Percentiles rank a stretch among this genome's conserved stretches.
phyloP scores from a whole-genome alignment of 768 basidiomycete genomes.

The Podaxis mareebaensis region DNA sequence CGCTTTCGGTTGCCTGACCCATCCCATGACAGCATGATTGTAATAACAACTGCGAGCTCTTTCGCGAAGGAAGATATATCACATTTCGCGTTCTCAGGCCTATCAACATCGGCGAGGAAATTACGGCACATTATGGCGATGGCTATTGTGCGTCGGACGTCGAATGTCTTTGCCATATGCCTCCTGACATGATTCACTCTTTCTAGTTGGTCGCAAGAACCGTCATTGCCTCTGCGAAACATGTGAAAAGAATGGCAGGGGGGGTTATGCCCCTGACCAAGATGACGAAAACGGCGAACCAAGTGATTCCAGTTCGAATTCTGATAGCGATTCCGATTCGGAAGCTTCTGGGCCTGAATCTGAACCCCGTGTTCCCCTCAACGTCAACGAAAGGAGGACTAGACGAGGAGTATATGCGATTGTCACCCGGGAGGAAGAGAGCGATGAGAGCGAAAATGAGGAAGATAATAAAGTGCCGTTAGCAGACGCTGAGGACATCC shows the following conservation, averaged over 20 bases:
- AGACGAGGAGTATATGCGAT: slow-evolving; percentile 82
- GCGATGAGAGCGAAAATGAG: slow-evolving; percentile 63
- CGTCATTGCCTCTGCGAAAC: slow-evolving; percentile 78
- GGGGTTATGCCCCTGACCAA: slow-evolving; percentile 69
- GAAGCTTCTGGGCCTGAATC: slow-evolving; percentile 45
- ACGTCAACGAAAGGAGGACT: slow-evolving; percentile 79
- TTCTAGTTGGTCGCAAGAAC: slow-evolving; percentile 42
- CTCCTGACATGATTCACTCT: slow-evolving; percentile 18
- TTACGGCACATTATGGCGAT: slow-evolving; percentile 89
- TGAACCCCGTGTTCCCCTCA: slow-evolving; percentile 41
- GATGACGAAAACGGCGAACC: slow-evolving; percentile 46
- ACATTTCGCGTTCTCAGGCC: slow-evolving; percentile 82
- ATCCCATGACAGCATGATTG: slow-evolving; percentile 72
- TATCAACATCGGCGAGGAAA: slow-evolving; percentile 81
- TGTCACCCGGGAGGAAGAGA: slow-evolving; percentile 56
- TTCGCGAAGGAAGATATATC: slow-evolving; percentile 87
- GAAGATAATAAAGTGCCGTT: slow-evolving; percentile 47
- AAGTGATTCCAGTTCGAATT: slow-evolving; percentile 26
- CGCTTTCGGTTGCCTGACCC: slow-evolving; percentile 24
- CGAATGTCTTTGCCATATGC: not conserved
- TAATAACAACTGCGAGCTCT: slow-evolving; percentile 85
- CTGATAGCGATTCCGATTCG: slow-evolving; percentile 52
- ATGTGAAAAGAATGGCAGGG: slow-evolving; percentile 74
- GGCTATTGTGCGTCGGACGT: slow-evolving; percentile 72
- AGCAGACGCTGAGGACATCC: slow-evolving; percentile 46